Evolutionary conservation across 805 yeast genomes (phyloP).

Genomic region (Saturnispora gosingensis): DNA sequence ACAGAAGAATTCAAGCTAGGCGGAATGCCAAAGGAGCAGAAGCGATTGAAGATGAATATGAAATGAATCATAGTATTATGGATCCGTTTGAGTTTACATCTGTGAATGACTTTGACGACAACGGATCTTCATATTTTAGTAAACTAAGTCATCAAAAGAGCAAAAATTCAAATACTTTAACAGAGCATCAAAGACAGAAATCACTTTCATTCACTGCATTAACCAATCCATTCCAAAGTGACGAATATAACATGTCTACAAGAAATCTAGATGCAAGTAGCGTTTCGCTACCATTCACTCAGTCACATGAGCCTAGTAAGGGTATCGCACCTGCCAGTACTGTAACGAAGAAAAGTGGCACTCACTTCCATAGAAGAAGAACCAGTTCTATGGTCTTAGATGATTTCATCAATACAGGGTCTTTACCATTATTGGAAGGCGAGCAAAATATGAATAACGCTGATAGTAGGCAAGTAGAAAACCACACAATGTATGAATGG

Average conservation of each 20-base stretch:
- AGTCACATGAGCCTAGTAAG: conserved; percentile 18
- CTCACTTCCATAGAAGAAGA: conserved; percentile 18
- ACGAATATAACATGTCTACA: background rate
- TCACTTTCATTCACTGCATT: background rate
- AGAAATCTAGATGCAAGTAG: background rate
- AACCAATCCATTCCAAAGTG: background rate
- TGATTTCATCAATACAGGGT: conserved; percentile 23
- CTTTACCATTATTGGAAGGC: conserved; percentile 13
- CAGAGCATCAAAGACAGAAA: background rate
- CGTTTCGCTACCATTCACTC: conserved; percentile 7
- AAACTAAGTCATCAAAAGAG: conserved; percentile 1
- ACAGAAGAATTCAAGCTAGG: conserved; percentile 18
- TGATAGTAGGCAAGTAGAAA: background rate
- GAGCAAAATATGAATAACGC: background rate
- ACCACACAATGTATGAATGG: conserved; percentile 19
- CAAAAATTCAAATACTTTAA: background rate
- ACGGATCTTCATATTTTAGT: background rate
- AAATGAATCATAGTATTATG: conserved; percentile 3
- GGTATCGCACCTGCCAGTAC: conserved; percentile 8
- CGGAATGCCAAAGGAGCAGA: conserved; percentile 16
- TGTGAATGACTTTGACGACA: background rate
- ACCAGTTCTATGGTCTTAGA: conserved; percentile 20
- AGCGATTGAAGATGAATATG: conserved; percentile 12
- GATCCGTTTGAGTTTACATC: conserved; percentile 6
- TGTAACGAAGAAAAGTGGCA: conserved; percentile 9